phyloP scores from a whole-genome alignment of 768 basidiomycete genomes.

The Kwoniella bestiolae region DNA sequence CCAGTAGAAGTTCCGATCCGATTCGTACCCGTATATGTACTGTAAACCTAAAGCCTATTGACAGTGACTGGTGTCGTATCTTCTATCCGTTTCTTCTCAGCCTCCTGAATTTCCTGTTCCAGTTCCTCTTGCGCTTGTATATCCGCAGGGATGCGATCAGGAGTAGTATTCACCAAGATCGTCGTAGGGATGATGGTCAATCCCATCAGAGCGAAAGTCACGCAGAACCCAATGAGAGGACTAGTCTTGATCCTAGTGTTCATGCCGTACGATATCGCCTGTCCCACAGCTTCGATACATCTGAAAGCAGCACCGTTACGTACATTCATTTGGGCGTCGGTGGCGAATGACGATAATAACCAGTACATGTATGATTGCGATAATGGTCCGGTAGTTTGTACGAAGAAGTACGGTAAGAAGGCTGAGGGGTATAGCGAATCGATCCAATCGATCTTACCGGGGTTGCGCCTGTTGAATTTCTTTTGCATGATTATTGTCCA shows the following conservation, averaged over 20 bases:
- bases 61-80: too few species aligned
- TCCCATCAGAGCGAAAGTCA: constrained; percentile 25
- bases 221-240: constrained; percentile 28
- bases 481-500: constrained; percentile 18
- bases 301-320: constrained; percentile 44
- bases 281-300: constrained; percentile 42
- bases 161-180: constrained; percentile 23
- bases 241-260: constrained; percentile 19
- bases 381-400: constrained; percentile 27
- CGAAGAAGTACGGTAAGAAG: constrained; percentile 27
- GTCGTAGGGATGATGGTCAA: constrained; percentile 11
- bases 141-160: constrained; percentile 24
- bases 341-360: constrained; percentile 39
- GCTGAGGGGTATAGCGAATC: constrained; percentile 14
- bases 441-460: constrained; percentile 16
- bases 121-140: constrained; percentile 13
- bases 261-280: constrained; percentile 34
- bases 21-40: constrained; percentile 4
- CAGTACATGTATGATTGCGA: constrained; percentile 43
- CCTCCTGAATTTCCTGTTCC: too few species aligned
- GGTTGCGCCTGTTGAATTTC: constrained; percentile 15
- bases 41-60: too few species aligned
- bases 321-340: constrained; percentile 30
- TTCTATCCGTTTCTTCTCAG: too few species aligned
- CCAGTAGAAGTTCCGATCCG: too few species aligned